Evolutionary conservation across 306 rosid species (phyloP), one percentile per base, ranked within the genome.

Genomic region (Gillenia trifoliata): DNA sequence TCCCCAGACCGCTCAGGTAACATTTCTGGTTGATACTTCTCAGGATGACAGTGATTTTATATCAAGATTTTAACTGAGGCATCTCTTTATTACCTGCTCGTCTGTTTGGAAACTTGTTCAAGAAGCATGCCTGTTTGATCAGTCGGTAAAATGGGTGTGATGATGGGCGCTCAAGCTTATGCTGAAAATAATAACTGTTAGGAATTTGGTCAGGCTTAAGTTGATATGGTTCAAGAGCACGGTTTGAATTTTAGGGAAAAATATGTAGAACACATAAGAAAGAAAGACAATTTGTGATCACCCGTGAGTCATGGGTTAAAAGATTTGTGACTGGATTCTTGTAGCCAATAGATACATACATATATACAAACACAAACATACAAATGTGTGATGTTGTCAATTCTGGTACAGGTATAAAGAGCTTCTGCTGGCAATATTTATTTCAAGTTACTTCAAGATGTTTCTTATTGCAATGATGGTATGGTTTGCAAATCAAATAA

Each of bases 371-470:
- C 52, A 5, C 17, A 1, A 47, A 15, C 20, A 4, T 47, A 47
- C 2, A 7, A 15, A n/a, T 43, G 36, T 22, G 38, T 62, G 43
- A 60, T 25, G 28, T 4, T 36, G 50, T 75, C 30, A 64, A 73
- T 74, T 72, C 72, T 70, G 73, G 28, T 66, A 72, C 90, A 93
- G 97, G 81, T 80, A 74, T 83, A 82, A 47, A 63, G 91, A 89
- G 71, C 71, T 90, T 59, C 64, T 92, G 79, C 82, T 90, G 33
- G 89, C 91, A 36, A 86, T 94, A 77, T 74, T 89, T 81, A 79
- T 94, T 74, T 94, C 97, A 62, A 80, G 96, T 72, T 92, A 92
- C 89, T 88, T 90, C 88, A 94, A 92, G 91, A 83, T 92, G 75
- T 88, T 87, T 83, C 93, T 94, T 73, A 49, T 87, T 65, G 80